These are phyloP conservation scores for Cladosporium austrohemisphaericum DNA, from an alignment of 2,329 filamentous ascomycete genomes.

Conservation along the genomic window DNA sequence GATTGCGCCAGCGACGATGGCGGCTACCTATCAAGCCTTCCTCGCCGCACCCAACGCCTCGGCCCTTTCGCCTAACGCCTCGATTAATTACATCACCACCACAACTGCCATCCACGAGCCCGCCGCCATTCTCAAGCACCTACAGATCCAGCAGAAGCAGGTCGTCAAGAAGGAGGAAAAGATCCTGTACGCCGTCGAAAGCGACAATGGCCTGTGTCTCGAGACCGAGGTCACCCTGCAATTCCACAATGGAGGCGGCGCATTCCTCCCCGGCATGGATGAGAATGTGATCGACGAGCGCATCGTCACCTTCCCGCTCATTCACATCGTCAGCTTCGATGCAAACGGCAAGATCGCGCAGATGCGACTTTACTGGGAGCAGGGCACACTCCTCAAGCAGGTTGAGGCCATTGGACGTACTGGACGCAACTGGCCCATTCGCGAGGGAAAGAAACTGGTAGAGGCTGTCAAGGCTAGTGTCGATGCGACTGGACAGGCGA, in stretches of 20 bases:
- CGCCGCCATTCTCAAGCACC: conserved; percentile 77
- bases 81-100: conserved; percentile 80
- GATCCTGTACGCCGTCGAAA: conserved; percentile 70
- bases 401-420: conserved; percentile 88
- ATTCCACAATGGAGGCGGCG: conserved; percentile 75
- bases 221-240: conserved; percentile 81
- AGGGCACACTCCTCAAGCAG: conserved; percentile 86
- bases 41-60: conserved; percentile 41
- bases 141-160: conserved; percentile 65
- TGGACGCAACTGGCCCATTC: conserved; percentile 92
- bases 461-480: conserved; percentile 50
- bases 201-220: conserved; percentile 62
- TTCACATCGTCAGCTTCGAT: conserved; percentile 89
- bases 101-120: conserved; percentile 69
- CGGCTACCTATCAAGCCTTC: conserved; percentile 44
- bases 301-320: conserved; percentile 73
- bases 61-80: conserved; percentile 43
- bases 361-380: conserved; percentile 92
- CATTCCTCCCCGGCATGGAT: conserved; percentile 83
- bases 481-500: conserved; percentile 27
- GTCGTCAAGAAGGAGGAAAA: conserved; percentile 81
- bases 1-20: conserved; percentile 21
- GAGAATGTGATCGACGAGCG: conserved; percentile 91
- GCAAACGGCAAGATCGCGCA: conserved; percentile 72
- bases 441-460: conserved; percentile 78